These are phyloP conservation scores for Brassica nigra DNA, from an alignment of 345 rosid species.

Conservation along the genomic window DNA sequence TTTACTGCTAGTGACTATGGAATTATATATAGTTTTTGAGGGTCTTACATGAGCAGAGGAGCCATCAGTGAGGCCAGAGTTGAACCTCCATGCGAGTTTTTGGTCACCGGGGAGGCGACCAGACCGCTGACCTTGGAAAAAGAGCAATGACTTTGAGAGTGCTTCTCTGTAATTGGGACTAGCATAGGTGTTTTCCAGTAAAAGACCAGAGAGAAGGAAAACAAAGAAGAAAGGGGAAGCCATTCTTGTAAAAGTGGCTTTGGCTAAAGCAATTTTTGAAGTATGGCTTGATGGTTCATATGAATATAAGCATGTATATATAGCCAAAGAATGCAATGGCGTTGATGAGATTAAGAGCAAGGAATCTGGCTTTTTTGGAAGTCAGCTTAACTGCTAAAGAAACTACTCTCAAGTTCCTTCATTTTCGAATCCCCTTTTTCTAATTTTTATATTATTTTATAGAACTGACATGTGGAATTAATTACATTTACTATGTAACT, in stretches of 20 bases:
- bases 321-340: not conserved
- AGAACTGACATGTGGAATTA: not conserved
- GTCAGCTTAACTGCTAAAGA: constrained; percentile 3
- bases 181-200: constrained; percentile 29
- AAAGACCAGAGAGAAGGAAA: constrained; percentile 33
- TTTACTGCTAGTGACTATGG: not conserved
- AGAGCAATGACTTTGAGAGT: constrained; percentile 69
- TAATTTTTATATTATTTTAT: not conserved
- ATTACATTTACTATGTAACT: not conserved
- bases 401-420: constrained; percentile 12
- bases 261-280: constrained; percentile 17
- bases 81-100: constrained; percentile 67
- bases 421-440: not conserved
- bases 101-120: constrained; percentile 68
- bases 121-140: constrained; percentile 93
- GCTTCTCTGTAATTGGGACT: constrained; percentile 86
- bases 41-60: constrained; percentile 54
- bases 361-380: constrained; percentile 30
- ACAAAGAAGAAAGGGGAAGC: constrained; percentile 34
- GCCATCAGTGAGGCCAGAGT: constrained; percentile 84
- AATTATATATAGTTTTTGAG: not conserved
- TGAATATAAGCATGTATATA: constrained; percentile 2
- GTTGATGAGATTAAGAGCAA: constrained; percentile 22
- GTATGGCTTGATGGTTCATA: not conserved
- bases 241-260: constrained; percentile 6